Evolutionary conservation across 768 basidiomycete species (phyloP).

Genomic region (Suillus spraguei): DNA sequence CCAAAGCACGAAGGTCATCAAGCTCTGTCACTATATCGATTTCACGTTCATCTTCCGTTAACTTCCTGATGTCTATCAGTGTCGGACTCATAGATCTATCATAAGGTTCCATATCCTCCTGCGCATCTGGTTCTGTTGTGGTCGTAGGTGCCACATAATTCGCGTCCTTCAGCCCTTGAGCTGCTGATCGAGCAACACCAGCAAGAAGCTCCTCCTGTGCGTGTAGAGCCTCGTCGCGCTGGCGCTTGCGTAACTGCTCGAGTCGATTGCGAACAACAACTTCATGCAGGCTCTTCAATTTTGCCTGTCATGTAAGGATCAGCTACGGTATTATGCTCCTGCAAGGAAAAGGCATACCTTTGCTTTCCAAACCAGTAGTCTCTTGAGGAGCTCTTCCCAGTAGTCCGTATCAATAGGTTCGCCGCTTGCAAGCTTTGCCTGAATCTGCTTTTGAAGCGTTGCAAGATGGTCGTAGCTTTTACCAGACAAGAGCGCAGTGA

Average conservation of each 20-base stretch:
- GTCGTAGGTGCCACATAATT: conserved; percentile 40
- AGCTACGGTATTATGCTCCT: conserved; percentile 2
- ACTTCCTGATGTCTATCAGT: conserved; percentile 69
- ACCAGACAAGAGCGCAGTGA: conserved; percentile 76
- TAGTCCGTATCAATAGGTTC: conserved; percentile 98
- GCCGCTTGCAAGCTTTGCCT: conserved; percentile 85
- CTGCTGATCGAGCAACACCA: conserved; percentile 68
- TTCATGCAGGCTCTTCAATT: conserved; percentile 90
- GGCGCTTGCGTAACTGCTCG: conserved; percentile 93
- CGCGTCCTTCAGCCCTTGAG: conserved; percentile 40
- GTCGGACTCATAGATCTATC: conserved; percentile 84
- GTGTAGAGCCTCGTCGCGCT: conserved; percentile 93
- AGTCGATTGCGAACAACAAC: conserved; percentile 95
- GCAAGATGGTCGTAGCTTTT: conserved; percentile 87
- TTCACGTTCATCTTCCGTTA: conserved; percentile 78
- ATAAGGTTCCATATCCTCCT: conserved; percentile 77
- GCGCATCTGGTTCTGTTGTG: conserved; percentile 37
- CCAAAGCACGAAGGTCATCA: conserved; percentile 67
- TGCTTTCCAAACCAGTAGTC: conserved; percentile 94
- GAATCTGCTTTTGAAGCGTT: conserved; percentile 82
- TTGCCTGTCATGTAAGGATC: conserved; percentile 57
- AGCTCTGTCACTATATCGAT: conserved; percentile 73
- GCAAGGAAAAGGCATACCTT: conserved; percentile 55
- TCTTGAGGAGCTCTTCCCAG: conserved; percentile 93
- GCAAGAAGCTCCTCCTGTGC: conserved; percentile 90